Percentiles rank a stretch among this genome's conserved stretches.
Evolutionary conservation across 2,329 filamentous ascomycete genomes (phyloP).

Genomic region (Fusarium cicatricum): DNA sequence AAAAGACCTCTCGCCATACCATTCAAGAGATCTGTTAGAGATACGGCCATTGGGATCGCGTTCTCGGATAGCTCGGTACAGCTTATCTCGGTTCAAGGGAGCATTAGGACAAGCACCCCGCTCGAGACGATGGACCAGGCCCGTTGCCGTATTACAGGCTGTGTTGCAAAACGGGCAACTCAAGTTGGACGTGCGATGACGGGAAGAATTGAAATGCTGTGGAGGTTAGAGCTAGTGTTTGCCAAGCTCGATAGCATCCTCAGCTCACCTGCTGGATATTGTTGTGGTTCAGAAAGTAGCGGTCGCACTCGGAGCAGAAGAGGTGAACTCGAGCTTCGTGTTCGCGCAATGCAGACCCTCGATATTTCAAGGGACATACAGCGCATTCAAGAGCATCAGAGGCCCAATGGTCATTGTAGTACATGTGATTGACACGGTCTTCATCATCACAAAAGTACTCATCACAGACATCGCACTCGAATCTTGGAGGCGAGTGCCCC

Average conservation of each 20-base stretch:
- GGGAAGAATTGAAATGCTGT: constrained; percentile 63
- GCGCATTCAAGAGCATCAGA: constrained; percentile 33
- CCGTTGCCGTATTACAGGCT: constrained; percentile 59
- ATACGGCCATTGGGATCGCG: constrained; percentile 59
- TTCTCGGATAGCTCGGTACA: constrained; percentile 56
- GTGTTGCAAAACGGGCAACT: constrained; percentile 64
- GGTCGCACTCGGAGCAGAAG: constrained; percentile 47
- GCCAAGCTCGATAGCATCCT: rapidly evolving
- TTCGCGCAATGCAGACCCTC: constrained; percentile 1
- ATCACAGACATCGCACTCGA: constrained; percentile 44
- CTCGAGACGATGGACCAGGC: constrained; percentile 65
- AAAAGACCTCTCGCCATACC: constrained; percentile 48
- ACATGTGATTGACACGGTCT: constrained; percentile 44
- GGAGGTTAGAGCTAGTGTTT: neutral
- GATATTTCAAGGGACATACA: constrained; percentile 33
- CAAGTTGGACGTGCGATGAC: constrained; percentile 47
- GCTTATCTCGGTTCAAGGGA: constrained; percentile 55
- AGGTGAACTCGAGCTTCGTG: constrained; percentile 45
- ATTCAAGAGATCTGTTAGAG: constrained; percentile 60
- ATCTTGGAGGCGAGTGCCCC: constrained; percentile 35
- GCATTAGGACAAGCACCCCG: constrained; percentile 59
- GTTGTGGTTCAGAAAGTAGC: constrained; percentile 44
- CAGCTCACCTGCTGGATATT: constrained; percentile 10
- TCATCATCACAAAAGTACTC: constrained; percentile 33
- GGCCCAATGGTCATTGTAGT: constrained; percentile 40